Conservation (phyloP, 2,329 filamentous ascomycete genomes). For the Zasmidium angulare region DNA sequence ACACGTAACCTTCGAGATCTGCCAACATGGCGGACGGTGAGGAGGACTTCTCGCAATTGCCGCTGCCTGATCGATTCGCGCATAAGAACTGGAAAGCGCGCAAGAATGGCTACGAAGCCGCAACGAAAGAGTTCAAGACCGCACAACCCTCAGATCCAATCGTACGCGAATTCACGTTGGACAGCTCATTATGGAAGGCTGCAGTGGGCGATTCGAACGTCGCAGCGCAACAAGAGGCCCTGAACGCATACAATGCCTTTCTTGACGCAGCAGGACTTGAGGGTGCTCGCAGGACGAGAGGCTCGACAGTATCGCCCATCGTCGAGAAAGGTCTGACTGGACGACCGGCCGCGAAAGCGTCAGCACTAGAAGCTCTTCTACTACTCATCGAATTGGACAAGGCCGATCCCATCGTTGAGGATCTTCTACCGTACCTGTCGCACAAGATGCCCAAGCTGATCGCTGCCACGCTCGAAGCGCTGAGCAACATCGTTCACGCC, state of each 20-base stretch:
- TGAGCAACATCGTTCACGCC: slow-evolving; percentile 85
- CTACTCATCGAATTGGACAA: slow-evolving; percentile 89
- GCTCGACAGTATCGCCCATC: slow-evolving; percentile 71
- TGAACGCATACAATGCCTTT: slow-evolving; percentile 85
- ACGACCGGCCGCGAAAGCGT: slow-evolving; percentile 83
- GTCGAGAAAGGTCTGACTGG: slow-evolving; percentile 92
- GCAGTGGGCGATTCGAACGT: slow-evolving; percentile 95
- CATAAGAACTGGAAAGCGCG: slow-evolving; percentile 98
- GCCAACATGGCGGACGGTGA: slow-evolving; percentile 76
- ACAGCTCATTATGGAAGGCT: slow-evolving; percentile 84
- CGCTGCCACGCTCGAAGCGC: slow-evolving; percentile 68
- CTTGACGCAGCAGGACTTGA: slow-evolving; percentile 85
- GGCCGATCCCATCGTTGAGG: slow-evolving; percentile 82
- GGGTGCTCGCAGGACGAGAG: slow-evolving; percentile 66
- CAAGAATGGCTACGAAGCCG: slow-evolving; percentile 92
- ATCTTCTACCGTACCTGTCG: slow-evolving; percentile 76
- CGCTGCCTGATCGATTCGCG: slow-evolving; percentile 74
- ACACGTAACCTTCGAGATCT: not conserved
- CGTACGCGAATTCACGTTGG: slow-evolving; percentile 83
- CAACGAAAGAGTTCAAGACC: slow-evolving; percentile 78
- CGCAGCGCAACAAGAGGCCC: slow-evolving; percentile 90
- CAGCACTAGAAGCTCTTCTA: slow-evolving; percentile 79
- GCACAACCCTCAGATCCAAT: slow-evolving; percentile 81
- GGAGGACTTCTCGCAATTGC: slow-evolving; percentile 78
- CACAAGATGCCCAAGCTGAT: slow-evolving; percentile 93